phyloP scores from a whole-genome alignment of 345 rosid species.

The Euphorbia lathyris region DNA sequence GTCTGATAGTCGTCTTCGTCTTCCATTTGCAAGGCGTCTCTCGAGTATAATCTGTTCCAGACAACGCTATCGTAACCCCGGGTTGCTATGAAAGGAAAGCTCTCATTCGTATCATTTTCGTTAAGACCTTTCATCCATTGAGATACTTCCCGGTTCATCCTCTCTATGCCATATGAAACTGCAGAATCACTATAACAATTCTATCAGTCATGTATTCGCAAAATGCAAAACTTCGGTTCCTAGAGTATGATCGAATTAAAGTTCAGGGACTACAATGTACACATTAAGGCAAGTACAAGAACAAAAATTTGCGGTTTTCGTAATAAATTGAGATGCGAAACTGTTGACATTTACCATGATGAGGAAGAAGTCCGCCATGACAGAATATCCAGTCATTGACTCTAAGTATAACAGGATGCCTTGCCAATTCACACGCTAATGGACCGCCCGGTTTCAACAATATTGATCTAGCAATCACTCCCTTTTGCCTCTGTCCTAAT shows the following conservation, averaged over 20 bases:
- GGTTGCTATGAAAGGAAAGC: conserved; percentile 73
- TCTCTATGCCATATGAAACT: conserved; percentile 85
- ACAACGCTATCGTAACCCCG: conserved; percentile 84
- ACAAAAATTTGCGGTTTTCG: no score
- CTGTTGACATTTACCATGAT: conserved; percentile 52
- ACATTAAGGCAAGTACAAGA: no score
- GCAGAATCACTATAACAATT: conserved; percentile 29
- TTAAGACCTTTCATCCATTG: conserved; percentile 75
- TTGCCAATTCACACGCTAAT: conserved; percentile 69
- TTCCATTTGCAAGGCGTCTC: conserved; percentile 55
- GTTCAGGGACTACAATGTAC: no score
- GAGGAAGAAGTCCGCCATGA: conserved; percentile 96
- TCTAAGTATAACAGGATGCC: conserved; percentile 64
- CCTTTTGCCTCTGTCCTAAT: conserved; percentile 99
- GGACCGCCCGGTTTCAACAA: conserved; percentile 85
- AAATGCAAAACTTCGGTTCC: no score
- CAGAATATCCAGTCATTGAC: conserved; percentile 95
- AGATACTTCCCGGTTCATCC: conserved; percentile 79
- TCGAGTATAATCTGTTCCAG: conserved; percentile 85
- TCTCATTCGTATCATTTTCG: conserved; percentile 37
- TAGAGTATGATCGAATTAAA: no score
- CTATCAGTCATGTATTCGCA: not conserved
- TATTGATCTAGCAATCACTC: conserved; percentile 75
- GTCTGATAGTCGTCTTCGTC: conserved; percentile 61
- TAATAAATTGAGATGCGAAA: no score